These are phyloP conservation scores for Xenosphaeropsis pyriputrescens DNA, from an alignment of 2,329 filamentous ascomycete genomes.

Conservation along the genomic window DNA sequence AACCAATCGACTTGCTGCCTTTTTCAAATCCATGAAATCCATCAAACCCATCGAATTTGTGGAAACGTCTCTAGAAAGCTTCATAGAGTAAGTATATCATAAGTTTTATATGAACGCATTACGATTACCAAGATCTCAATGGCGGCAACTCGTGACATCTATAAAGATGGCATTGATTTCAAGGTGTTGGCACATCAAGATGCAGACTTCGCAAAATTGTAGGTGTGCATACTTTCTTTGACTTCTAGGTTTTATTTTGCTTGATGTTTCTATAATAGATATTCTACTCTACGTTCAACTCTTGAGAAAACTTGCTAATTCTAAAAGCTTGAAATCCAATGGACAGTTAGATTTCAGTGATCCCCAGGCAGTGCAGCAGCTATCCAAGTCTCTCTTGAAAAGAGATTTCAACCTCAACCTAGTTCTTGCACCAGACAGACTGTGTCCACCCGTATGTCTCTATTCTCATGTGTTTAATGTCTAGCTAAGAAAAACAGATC, in stretches of 20 bases:
- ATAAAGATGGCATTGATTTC: constrained; percentile 47
- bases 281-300: neutral
- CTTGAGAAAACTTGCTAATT: neutral
- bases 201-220: constrained; percentile 42
- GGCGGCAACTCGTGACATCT: constrained; percentile 24
- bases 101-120: too few relatives aligned
- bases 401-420: constrained; percentile 61
- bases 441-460: constrained; percentile 65
- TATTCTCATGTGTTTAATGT: neutral
- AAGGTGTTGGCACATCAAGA: constrained; percentile 41
- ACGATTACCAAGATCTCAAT: constrained; percentile 3
- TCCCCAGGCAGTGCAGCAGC: constrained; percentile 59
- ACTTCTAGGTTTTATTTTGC: neutral
- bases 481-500: constrained; percentile 21
- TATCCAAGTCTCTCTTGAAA: constrained; percentile 67
- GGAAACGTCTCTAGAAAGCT: too few relatives aligned
- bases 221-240: constrained; percentile 15
- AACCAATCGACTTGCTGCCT: too few relatives aligned
- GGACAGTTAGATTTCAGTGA: constrained; percentile 68
- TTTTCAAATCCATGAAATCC: too few relatives aligned
- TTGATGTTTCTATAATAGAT: neutral
- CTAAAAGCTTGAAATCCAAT: constrained; percentile 31
- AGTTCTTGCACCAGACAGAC: constrained; percentile 57
- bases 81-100: too few relatives aligned
- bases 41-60: too few relatives aligned